Conservation (phyloP, 2,329 filamentous ascomycete genomes). For the Neopestalotiopsis sp. region DNA sequence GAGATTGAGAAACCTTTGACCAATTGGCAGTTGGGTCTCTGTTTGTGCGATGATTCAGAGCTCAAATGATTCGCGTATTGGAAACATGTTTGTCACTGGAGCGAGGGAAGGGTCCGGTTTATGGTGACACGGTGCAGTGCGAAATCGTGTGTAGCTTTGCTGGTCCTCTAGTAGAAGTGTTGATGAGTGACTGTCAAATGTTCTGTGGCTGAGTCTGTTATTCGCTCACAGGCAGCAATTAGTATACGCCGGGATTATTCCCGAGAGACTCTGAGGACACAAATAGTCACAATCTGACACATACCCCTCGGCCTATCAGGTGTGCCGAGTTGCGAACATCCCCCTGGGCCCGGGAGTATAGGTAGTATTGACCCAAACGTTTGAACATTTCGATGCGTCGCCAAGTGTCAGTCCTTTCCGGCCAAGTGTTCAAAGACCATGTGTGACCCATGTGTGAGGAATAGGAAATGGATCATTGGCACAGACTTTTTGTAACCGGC, state of each 20-base stretch:
- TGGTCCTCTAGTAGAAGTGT: neutral
- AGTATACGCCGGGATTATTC: neutral
- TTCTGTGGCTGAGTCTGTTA: neutral
- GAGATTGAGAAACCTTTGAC: too few species aligned
- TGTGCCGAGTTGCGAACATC: neutral
- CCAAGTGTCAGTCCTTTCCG: neutral
- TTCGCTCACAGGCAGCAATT: neutral
- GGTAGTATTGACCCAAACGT: neutral
- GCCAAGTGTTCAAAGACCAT: neutral
- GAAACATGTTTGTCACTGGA: too few species aligned
- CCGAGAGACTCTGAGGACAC: neutral
- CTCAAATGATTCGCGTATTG: too few species aligned
- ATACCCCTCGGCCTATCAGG: neutral
- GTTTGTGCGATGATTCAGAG: too few species aligned
- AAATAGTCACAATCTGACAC: neutral
- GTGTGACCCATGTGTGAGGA: neutral
- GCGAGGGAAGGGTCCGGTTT: too few species aligned
- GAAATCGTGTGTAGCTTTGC: neutral
- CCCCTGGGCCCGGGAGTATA: neutral
- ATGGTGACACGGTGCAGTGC: neutral
- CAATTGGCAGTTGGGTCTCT: too few species aligned
- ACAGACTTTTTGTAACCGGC: neutral
- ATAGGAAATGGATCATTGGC: constrained; percentile 3
- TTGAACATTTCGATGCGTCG: neutral
- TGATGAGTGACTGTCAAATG: neutral